These are phyloP conservation scores for Sugiyamaella neomexicana DNA, from an alignment of 1,139 yeast genomes.

Conservation along the genomic window DNA sequence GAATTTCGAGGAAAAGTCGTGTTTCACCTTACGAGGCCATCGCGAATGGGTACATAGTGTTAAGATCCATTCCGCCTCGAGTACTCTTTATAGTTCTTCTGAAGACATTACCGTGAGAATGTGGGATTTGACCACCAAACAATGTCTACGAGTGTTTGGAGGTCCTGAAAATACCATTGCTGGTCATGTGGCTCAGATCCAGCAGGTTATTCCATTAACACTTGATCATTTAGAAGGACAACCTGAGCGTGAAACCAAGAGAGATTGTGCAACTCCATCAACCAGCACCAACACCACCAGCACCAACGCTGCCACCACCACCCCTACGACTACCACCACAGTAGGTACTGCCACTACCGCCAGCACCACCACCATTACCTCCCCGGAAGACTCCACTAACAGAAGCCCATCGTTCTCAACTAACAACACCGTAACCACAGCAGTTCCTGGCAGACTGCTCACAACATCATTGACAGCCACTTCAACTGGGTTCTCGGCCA, in stretches of 20 bases:
- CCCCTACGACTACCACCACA: constrained; percentile 18
- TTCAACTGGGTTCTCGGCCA: constrained; percentile 31
- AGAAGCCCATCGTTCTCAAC: constrained; percentile 2
- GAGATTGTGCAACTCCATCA: not conserved
- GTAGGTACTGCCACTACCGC: constrained; percentile 11
- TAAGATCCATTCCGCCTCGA: constrained; percentile 75
- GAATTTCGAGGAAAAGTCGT: constrained; percentile 92
- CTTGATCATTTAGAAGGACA: constrained; percentile 46
- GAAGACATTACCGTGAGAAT: constrained; percentile 90
- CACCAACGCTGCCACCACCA: constrained; percentile 14
- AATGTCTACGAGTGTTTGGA: constrained; percentile 75
- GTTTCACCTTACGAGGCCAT: constrained; percentile 91
- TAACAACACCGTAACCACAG: constrained; percentile 14
- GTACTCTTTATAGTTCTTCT: constrained; percentile 79
- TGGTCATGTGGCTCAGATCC: constrained; percentile 72
- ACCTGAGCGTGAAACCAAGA: not conserved
- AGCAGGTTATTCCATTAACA: constrained; percentile 80
- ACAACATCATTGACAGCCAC: constrained; percentile 25
- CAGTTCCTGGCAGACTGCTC: constrained; percentile 13
- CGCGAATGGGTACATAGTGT: constrained; percentile 90
- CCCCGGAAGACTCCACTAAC: not conserved
- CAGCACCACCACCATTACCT: constrained; percentile 13
- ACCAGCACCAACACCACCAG: constrained; percentile 23
- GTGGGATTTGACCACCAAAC: constrained; percentile 88
- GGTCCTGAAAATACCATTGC: constrained; percentile 47